Evolutionary conservation across 306 rosid species (phyloP).

Genomic region (Prunus salicina): DNA sequence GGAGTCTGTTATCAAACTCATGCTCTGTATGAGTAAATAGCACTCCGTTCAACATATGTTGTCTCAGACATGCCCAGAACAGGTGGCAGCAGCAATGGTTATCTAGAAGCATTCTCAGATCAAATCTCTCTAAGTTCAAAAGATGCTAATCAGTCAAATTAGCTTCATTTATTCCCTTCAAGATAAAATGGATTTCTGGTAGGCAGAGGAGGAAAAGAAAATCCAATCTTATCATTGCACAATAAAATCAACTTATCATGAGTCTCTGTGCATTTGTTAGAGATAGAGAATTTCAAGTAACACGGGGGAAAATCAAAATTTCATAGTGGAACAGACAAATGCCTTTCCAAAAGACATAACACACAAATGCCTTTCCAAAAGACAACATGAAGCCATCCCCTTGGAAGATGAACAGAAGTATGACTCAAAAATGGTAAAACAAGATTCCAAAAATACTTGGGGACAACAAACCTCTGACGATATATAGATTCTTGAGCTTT

Average conservation of each 20-base stretch:
- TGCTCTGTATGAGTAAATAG: not conserved
- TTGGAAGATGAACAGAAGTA: not conserved
- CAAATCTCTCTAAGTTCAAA: not conserved
- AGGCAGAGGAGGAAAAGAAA: not conserved
- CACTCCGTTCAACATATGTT: not conserved
- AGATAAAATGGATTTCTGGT: not conserved
- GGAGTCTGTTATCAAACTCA: not conserved
- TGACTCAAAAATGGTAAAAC: not conserved
- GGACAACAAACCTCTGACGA: constrained; percentile 82
- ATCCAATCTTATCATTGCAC: not conserved
- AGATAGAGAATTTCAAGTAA: not conserved
- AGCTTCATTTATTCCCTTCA: not conserved
- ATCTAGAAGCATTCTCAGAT: not conserved
- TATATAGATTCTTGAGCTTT: constrained; percentile 95
- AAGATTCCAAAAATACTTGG: not conserved
- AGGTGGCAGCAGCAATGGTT: not conserved
- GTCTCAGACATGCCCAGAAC: not conserved
- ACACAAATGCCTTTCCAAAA: constrained; percentile 1
- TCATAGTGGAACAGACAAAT: not conserved
- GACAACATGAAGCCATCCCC: constrained; percentile 3
- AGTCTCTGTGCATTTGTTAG: not conserved
- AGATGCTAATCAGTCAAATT: not conserved
- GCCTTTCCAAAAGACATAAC: no score
- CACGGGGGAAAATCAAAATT: not conserved
- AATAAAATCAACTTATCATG: not conserved